These are phyloP conservation scores for Mycena sanguinolenta DNA, from an alignment of 768 basidiomycete genomes.

Conservation along the genomic window DNA sequence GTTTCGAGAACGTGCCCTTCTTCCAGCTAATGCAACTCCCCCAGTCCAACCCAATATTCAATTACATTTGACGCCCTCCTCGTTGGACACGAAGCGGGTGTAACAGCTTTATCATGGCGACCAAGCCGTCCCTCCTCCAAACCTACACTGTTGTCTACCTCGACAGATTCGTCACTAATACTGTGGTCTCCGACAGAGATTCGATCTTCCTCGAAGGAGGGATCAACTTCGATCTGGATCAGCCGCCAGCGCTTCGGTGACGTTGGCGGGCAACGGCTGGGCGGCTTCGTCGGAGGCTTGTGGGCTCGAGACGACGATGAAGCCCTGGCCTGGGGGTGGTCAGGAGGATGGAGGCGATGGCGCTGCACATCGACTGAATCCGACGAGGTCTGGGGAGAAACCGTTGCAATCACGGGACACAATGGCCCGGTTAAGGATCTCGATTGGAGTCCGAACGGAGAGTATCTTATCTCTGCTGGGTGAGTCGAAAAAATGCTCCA, in stretches of 20 bases:
- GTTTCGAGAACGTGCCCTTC: conserved; percentile 29
- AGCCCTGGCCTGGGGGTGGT: conserved; percentile 92
- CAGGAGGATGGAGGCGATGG: conserved; percentile 95
- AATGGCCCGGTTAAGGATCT: conserved; percentile 83
- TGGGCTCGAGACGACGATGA: conserved; percentile 79
- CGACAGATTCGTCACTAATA: conserved; percentile 95
- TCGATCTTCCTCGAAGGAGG: conserved; percentile 49
- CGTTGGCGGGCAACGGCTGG: conserved; percentile 88
- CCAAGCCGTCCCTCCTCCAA: conserved; percentile 49
- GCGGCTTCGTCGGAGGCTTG: conserved; percentile 92
- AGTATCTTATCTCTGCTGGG: conserved; percentile 90
- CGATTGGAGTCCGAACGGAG: conserved; percentile 88
- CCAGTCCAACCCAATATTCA: conserved; percentile 67
- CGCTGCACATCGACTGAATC: conserved; percentile 50
- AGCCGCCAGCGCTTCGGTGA: conserved; percentile 94
- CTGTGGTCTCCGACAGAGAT: conserved; percentile 88
- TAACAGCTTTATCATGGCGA: conserved; percentile 92
- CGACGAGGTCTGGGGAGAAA: conserved; percentile 77
- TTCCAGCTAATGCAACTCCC: conserved; percentile 8
- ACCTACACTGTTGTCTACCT: conserved; percentile 87
- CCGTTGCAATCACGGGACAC: conserved; percentile 89
- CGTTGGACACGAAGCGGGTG: conserved; percentile 94
- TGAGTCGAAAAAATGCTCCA: conserved; percentile 49
- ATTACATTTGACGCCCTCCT: conserved; percentile 95
- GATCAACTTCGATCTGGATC: conserved; percentile 84